Base-by-base conservation (phyloP, 1,139 yeast genomes). In the Suhomyces kunorum region DNA sequence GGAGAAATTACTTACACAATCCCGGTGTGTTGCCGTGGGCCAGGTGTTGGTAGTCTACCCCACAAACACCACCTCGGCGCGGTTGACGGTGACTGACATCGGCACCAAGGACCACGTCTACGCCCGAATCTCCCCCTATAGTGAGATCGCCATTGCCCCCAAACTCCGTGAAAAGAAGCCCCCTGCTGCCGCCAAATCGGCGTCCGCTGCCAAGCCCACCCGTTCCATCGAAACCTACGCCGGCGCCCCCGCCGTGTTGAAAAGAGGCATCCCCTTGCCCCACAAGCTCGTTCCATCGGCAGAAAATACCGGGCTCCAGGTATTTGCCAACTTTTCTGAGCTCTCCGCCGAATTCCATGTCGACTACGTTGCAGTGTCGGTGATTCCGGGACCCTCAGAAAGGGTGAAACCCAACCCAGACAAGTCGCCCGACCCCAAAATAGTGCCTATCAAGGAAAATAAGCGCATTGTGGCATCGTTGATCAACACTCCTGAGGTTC, bases 91-190 rank as follows among this genome's bases (percentile, higher is more conserved):
- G 5, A 70, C 80, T 12, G 81, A 77, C 47, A 74, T 88, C 8
- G 83, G 82, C 9, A 79, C 85, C 0, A 60, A 59, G 3, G 63
- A 63, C 4, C 58, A 59, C 22, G 46, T 59, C 36, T 76, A 67
- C 53, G 95, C 88, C 1, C 74, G 76, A 47, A 63, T 92, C 8
- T 76, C 83, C 0, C 84, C 87, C 2, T 79, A 80, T 45, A 80
- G 95, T 18, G 95, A 90, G 55, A 78, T 90, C 8, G 80, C 87
- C 33, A 82, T 92, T 39, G 89, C 95, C 3, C 97, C 96, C 8
- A 84, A 85, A 56, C 72, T 75, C 18, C 63, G 81, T 49, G 67
- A 66, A 51, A 64, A 63, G 53, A 59, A 61, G 32, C 7, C 50
- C 58, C 34, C 28, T 1, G 17, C 4, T 1, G 45, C 50, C 3